A percentile compares a stretch with the other conserved stretches of the same genome.
Conservation (phyloP, 306 rosid species). For the Crotalaria pallida region DNA sequence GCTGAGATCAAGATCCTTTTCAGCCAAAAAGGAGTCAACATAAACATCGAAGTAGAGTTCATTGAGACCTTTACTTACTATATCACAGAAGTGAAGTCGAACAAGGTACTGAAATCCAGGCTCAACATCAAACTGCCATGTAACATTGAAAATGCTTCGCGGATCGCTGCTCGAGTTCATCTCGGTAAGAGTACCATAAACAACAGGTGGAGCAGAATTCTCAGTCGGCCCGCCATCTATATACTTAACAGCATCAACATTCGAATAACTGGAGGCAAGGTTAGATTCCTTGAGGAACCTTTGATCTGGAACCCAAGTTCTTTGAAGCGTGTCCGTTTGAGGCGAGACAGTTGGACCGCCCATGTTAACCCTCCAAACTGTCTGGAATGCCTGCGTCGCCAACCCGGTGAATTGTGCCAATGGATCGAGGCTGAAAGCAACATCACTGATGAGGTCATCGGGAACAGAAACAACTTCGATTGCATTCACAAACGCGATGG, state of each 20-base stretch:
- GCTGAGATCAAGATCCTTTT: constrained; percentile 44
- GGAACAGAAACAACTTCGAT: constrained; percentile 81
- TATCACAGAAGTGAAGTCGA: constrained; percentile 80
- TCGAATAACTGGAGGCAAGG: constrained; percentile 29
- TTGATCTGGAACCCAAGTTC: constrained; percentile 73
- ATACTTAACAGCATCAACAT: constrained; percentile 45
- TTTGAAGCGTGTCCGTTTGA: constrained; percentile 52
- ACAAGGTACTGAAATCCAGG: constrained; percentile 72
- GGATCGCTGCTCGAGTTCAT: constrained; percentile 48
- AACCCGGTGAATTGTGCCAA: constrained; percentile 31
- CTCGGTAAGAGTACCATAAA: constrained; percentile 61
- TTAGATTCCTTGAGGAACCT: constrained; percentile 29
- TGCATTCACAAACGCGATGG: constrained; percentile 70
- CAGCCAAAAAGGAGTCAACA: constrained; percentile 44
- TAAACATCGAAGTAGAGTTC: constrained; percentile 70
- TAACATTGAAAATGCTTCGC: constrained; percentile 52
- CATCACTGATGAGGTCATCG: constrained; percentile 47
- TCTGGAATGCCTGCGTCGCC: constrained; percentile 51
- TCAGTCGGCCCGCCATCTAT: constrained; percentile 30
- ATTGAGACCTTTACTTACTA: constrained; percentile 50
- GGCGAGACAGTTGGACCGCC: constrained; percentile 62
- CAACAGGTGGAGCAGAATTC: constrained; percentile 57
- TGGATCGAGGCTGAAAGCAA: constrained; percentile 21
- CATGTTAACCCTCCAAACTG: constrained; percentile 86
- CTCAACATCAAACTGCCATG: constrained; percentile 67